Conservation (phyloP, 2,329 filamentous ascomycete genomes). For the Fusarium haematococcum region DNA sequence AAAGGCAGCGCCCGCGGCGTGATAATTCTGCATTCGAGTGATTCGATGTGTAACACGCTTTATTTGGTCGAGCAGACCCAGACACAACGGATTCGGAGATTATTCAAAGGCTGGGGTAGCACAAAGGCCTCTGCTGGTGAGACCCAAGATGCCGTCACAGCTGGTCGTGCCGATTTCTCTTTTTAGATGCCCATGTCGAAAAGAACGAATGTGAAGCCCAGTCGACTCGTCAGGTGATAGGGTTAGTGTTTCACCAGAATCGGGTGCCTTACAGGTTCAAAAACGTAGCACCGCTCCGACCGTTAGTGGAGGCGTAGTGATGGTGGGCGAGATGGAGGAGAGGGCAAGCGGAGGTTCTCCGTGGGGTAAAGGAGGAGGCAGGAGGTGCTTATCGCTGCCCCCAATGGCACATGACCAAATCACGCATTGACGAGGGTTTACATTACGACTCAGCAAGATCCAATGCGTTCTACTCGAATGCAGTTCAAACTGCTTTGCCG, state of each 20-base stretch:
- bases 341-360: not conserved
- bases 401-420: constrained; percentile 29
- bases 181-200: constrained; percentile 17
- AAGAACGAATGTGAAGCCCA: constrained; percentile 26
- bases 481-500: not conserved
- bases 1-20: not conserved
- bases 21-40: constrained; percentile 11
- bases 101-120: constrained; percentile 29
- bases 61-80: constrained; percentile 3
- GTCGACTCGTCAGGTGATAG: constrained; percentile 22
- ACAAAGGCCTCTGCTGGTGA: constrained; percentile 27
- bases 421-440: constrained; percentile 9
- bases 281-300: not conserved
- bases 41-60: constrained; percentile 12
- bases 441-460: not conserved
- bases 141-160: constrained; percentile 22
- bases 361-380: constrained; percentile 1
- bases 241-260: constrained; percentile 27
- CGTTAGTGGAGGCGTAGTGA: constrained; percentile 7
- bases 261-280: constrained; percentile 39
- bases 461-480: not conserved
- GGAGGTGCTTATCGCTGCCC: constrained; percentile 11
- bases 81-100: constrained; percentile 28
- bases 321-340: constrained; percentile 2
- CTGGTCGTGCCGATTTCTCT: constrained; percentile 12